These are phyloP conservation scores for Backusella psychrophila DNA, from an alignment of 192 early-diverging fungal species.

Conservation along the genomic window DNA sequence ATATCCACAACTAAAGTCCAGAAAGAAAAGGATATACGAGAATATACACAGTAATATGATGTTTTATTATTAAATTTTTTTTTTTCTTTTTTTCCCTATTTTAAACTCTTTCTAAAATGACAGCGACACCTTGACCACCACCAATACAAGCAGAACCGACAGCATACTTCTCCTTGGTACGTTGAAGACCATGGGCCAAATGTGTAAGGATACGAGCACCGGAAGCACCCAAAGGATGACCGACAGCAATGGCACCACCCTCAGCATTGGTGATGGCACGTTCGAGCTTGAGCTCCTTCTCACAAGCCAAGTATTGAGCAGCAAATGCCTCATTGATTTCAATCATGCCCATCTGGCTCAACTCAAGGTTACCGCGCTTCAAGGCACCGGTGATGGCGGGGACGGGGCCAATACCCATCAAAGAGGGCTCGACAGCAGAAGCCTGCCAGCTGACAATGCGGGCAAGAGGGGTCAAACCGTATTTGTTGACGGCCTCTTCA, in stretches of 20 bases:
- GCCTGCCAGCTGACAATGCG: constrained; percentile 83
- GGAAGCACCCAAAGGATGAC: constrained; percentile 94
- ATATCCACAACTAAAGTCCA: too few relatives aligned
- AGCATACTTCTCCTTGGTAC: constrained; percentile 81
- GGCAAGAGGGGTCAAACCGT: constrained; percentile 81
- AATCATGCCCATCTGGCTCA: constrained; percentile 86
- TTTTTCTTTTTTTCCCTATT: neutral
- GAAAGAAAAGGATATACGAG: neutral
- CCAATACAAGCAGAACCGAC: constrained; percentile 96
- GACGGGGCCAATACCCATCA: constrained; percentile 98
- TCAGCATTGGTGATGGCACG: constrained; percentile 77
- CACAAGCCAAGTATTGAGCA: constrained; percentile 85
- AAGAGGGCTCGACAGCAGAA: constrained; percentile 85
- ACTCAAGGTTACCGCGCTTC: constrained; percentile 68
- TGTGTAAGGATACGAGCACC: constrained; percentile 94
- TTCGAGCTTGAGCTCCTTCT: constrained; percentile 85
- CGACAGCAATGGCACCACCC: constrained; percentile 92
- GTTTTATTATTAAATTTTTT: neutral
- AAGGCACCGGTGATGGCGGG: constrained; percentile 86
- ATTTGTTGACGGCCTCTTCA: constrained; percentile 79
- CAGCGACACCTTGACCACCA: constrained; percentile 66
- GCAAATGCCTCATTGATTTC: constrained; percentile 99
- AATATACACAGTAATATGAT: neutral
- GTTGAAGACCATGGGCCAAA: constrained; percentile 80
- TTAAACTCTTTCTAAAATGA: constrained; percentile 39